phyloP scores from a whole-genome alignment of 2,329 filamentous ascomycete genomes.

The Alternaria solani region DNA sequence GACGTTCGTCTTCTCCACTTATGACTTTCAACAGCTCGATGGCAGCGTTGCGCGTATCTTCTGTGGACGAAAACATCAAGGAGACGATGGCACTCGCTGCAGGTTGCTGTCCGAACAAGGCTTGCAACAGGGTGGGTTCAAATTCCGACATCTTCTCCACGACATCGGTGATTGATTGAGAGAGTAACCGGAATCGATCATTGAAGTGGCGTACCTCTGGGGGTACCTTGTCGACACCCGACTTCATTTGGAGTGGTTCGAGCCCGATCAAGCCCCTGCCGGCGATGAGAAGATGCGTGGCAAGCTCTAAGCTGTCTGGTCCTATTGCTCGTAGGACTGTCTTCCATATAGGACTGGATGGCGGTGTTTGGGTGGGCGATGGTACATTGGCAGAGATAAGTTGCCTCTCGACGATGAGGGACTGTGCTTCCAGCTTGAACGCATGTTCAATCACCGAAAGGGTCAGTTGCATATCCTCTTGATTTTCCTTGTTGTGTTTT shows the following conservation, averaged over 20 bases:
- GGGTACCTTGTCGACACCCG: conserved; percentile 50
- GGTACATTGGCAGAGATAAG: conserved; percentile 68
- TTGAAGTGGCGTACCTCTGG: conserved; percentile 79
- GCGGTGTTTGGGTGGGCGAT: conserved; percentile 70
- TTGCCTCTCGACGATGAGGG: conserved; percentile 72
- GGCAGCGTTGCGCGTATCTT: conserved; percentile 79
- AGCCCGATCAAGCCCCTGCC: conserved; percentile 75
- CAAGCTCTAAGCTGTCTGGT: conserved; percentile 73
- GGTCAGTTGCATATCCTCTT: conserved; percentile 57
- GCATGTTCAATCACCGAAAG: conserved; percentile 72
- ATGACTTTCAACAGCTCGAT: conserved; percentile 84
- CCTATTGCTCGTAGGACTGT: conserved; percentile 73
- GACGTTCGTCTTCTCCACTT: conserved; percentile 71
- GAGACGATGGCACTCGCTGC: conserved; percentile 79
- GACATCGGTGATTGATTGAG: conserved; percentile 72
- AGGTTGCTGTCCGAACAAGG: conserved; percentile 71
- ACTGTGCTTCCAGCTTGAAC: conserved; percentile 74
- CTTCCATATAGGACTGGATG: conserved; percentile 81
- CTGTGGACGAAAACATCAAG: conserved; percentile 81
- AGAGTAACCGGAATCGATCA: conserved; percentile 69
- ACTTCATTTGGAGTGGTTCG: conserved; percentile 69
- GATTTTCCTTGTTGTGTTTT: conserved; percentile 30
- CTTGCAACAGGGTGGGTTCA: conserved; percentile 70
- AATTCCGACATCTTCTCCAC: conserved; percentile 84
- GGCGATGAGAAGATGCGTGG: conserved; percentile 75